Evolutionary conservation across 2,329 filamentous ascomycete genomes (phyloP).

Genomic region (Daldinia sp.): DNA sequence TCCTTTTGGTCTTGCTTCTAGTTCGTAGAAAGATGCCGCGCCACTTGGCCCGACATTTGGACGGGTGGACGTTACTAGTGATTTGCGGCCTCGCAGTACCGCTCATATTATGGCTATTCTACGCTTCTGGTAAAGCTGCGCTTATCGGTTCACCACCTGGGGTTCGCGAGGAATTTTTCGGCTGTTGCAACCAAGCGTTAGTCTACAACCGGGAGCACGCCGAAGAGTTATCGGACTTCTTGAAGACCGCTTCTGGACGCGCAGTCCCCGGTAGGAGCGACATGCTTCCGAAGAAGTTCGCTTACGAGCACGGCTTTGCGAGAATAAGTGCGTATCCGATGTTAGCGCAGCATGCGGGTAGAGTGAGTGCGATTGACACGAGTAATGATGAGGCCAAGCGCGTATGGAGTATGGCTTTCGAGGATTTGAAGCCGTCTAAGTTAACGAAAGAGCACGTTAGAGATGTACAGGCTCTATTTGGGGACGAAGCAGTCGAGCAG

Average conservation of each 20-base stretch:
- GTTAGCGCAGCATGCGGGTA: conserved; percentile 51
- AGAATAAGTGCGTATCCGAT: conserved; percentile 52
- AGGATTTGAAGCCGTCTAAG: conserved; percentile 43
- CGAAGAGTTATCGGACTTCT: conserved; percentile 42
- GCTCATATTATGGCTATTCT: conserved; percentile 50
- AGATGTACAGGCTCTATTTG: conserved; percentile 47
- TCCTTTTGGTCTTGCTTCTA: conserved; percentile 43
- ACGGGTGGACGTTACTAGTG: conserved; percentile 48
- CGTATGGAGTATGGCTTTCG: conserved; percentile 53
- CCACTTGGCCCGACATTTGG: conserved; percentile 44
- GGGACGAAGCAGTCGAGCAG: conserved; percentile 33
- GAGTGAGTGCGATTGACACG: conserved; percentile 50
- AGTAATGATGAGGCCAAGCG: conserved; percentile 48
- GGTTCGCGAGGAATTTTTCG: conserved; percentile 51
- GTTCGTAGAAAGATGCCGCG: conserved; percentile 44
- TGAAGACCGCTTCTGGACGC: conserved; percentile 41
- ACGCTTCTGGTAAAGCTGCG: conserved; percentile 51
- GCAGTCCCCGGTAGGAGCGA: conserved; percentile 46
- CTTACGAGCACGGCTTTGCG: conserved; percentile 49
- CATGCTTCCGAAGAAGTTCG: conserved; percentile 51
- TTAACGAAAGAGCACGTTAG: conserved; percentile 44
- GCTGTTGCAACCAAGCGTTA: conserved; percentile 52
- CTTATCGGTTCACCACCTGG: conserved; percentile 46
- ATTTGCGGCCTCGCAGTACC: conserved; percentile 49
- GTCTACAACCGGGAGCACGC: conserved; percentile 50